phyloP scores from a whole-genome alignment of 2,329 filamentous ascomycete species.

The Alternaria conjuncta region DNA sequence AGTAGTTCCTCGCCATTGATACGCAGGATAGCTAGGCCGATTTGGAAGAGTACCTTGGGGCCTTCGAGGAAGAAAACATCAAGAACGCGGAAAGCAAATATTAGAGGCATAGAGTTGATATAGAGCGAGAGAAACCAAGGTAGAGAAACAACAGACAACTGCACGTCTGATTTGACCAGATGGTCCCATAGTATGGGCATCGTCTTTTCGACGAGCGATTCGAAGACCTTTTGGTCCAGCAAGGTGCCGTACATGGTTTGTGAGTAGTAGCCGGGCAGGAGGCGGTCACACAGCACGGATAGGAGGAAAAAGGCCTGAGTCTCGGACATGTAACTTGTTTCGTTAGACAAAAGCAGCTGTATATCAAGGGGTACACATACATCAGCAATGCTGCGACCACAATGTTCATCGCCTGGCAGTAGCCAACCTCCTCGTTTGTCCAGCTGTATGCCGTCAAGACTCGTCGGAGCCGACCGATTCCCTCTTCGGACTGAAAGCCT shows the following conservation, averaged over 20 bases:
- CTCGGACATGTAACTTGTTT: conserved; percentile 85
- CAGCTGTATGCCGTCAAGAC: conserved; percentile 98
- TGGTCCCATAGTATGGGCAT: conserved; percentile 99
- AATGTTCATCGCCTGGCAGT: conserved; percentile 99
- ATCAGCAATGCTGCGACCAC: conserved; percentile 97
- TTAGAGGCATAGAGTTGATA: conserved; percentile 98
- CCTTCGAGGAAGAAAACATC: conserved; percentile 99
- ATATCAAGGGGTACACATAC: conserved; percentile 51
- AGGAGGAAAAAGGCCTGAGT: conserved; percentile 93
- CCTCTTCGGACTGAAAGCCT: conserved; percentile 94
- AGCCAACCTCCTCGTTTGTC: conserved; percentile 93
- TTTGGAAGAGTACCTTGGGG: conserved; percentile 95
- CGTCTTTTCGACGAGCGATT: conserved; percentile 96
- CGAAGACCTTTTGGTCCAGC: conserved; percentile 95
- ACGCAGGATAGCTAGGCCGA: conserved; percentile 92
- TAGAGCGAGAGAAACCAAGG: conserved; percentile 98
- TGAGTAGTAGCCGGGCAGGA: conserved; percentile 96
- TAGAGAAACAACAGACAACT: conserved; percentile 94
- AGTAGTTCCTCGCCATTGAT: conserved; percentile 97
- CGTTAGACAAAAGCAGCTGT: conserved; percentile 32
- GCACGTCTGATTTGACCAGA: conserved; percentile 94
- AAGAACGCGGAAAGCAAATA: conserved; percentile 94
- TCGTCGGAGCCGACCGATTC: conserved; percentile 85
- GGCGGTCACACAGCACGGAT: conserved; percentile 86
- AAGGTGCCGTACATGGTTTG: conserved; percentile 99